Conservation (phyloP, 108 stramenopile genomes). For the Asterionellopsis glacialis region DNA sequence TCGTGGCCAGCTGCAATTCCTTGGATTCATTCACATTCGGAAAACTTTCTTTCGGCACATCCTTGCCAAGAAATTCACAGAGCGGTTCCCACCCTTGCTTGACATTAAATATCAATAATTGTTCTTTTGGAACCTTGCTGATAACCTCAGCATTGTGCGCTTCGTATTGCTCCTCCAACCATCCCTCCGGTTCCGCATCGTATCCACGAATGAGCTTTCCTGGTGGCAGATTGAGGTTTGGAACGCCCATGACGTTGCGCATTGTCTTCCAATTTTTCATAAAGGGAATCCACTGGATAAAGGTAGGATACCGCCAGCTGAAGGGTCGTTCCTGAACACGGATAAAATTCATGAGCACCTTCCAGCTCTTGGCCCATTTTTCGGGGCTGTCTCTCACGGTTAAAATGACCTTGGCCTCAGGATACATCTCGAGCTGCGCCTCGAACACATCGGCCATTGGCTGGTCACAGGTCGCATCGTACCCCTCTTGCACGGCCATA, state of each 20-base stretch:
- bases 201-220: slow-evolving; percentile 17
- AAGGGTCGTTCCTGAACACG: slow-evolving; percentile 14
- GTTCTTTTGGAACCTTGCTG: slow-evolving; percentile 21
- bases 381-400: slow-evolving; percentile 31
- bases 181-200: slow-evolving; percentile 8
- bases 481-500: slow-evolving; percentile 20
- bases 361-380: slow-evolving; percentile 23
- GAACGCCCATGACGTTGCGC: slow-evolving; percentile 19
- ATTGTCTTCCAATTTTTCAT: slow-evolving; percentile 17
- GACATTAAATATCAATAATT: slow-evolving; percentile 35
- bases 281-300: slow-evolving; percentile 21
- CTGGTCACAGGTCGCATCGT: slow-evolving; percentile 30
- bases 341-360: slow-evolving; percentile 21
- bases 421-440: slow-evolving; percentile 10
- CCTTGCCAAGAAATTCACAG: slow-evolving; percentile 28
- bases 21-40: slow-evolving; percentile 24
- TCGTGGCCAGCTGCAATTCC: neutral
- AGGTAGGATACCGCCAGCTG: slow-evolving; percentile 15
- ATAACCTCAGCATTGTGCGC: slow-evolving; percentile 4
- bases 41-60: slow-evolving; percentile 17
- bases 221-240: slow-evolving; percentile 15
- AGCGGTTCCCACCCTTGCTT: slow-evolving; percentile 46
- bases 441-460: slow-evolving; percentile 21
- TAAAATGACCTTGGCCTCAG: slow-evolving; percentile 39
- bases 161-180: slow-evolving; percentile 27